These are phyloP conservation scores for Rusavskia elegans DNA, from an alignment of 495 filamentous ascomycete species.

Conservation along the genomic window DNA sequence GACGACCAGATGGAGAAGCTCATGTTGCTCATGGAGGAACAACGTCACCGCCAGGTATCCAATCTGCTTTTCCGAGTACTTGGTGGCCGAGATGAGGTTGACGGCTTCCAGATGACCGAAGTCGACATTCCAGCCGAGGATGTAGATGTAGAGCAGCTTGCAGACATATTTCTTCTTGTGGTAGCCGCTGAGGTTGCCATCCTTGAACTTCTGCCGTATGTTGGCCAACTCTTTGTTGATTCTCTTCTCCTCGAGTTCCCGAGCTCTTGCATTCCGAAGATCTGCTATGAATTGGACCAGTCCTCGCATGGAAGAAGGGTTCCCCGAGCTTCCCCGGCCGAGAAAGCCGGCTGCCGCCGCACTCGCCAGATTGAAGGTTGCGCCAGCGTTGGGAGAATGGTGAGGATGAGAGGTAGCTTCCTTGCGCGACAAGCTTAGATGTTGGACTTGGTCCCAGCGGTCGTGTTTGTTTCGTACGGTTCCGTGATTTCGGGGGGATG, in stretches of 20 bases:
- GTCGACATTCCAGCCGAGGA: conserved; percentile 97
- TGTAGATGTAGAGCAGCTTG: conserved; percentile 99
- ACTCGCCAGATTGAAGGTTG: conserved; percentile 31
- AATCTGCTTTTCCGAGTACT: conserved; percentile 99
- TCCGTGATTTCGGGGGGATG: no score
- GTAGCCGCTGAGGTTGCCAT: conserved; percentile 82
- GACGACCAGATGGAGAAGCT: conserved; percentile 86
- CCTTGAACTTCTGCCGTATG: conserved; percentile 64
- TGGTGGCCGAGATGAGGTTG: conserved; percentile 87
- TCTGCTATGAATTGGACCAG: conserved; percentile 98
- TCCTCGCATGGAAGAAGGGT: conserved; percentile 63
- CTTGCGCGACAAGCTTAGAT: no score
- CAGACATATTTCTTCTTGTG: conserved; percentile 99
- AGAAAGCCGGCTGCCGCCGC: conserved; percentile 39
- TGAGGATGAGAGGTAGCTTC: not conserved
- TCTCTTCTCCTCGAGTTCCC: conserved; percentile 94
- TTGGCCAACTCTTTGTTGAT: conserved; percentile 99
- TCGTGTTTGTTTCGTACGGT: no score
- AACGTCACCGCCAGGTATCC: conserved; percentile 95
- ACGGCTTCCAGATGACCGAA: conserved; percentile 98
- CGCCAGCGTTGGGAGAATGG: conserved; percentile 6
- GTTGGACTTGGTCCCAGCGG: no score
- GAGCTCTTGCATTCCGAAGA: conserved; percentile 80
- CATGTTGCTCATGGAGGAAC: conserved; percentile 94
- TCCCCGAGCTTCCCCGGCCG: conserved; percentile 39